phyloP scores from a whole-genome alignment of 164 flowering plant species.

The Hamamelis virginiana region DNA sequence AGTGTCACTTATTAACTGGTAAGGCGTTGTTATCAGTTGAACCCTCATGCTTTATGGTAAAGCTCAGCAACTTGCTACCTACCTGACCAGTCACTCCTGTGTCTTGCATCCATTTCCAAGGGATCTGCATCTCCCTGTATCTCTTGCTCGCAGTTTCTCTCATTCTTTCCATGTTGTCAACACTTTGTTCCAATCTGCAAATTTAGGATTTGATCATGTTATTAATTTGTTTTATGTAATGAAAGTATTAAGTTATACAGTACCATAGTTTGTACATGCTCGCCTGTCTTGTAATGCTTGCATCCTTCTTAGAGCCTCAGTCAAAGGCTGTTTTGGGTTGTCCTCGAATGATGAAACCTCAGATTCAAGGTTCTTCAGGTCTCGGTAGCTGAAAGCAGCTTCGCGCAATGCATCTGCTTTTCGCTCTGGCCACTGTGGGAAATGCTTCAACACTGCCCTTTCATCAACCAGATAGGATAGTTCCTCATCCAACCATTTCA shows the following conservation, averaged over 20 bases:
- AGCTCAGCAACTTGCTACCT: constrained; percentile 10
- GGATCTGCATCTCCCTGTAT: constrained; percentile 57
- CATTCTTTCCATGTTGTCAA: constrained; percentile 41
- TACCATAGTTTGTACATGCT: constrained; percentile 30
- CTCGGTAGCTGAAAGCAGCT: constrained; percentile 72
- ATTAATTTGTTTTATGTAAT: constrained; percentile 1
- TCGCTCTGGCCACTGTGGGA: constrained; percentile 78
- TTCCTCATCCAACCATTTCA: constrained; percentile 74
- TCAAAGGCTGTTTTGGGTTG: constrained; percentile 44
- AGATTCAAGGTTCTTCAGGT: constrained; percentile 54
- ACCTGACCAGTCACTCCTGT: constrained; percentile 60
- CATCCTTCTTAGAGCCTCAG: constrained; percentile 44
- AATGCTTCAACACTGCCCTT: constrained; percentile 84
- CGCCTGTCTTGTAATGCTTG: constrained; percentile 78
- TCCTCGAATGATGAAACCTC: constrained; percentile 48
- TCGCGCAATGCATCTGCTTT: constrained; percentile 81
- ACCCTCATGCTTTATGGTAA: background rate
- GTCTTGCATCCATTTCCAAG: constrained; percentile 63
- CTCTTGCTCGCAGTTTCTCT: constrained; percentile 55
- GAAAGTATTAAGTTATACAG: background rate
- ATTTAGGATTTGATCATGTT: constrained; percentile 1
- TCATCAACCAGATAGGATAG: constrained; percentile 71
- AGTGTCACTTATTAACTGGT: background rate
- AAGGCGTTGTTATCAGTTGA: constrained; percentile 1
- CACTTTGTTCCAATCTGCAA: constrained; percentile 63